Percentiles rank a stretch among this genome's conserved stretches.
Evolutionary conservation across 441 rosid genomes (phyloP).

Genomic region (Flueggea neowawraea): DNA sequence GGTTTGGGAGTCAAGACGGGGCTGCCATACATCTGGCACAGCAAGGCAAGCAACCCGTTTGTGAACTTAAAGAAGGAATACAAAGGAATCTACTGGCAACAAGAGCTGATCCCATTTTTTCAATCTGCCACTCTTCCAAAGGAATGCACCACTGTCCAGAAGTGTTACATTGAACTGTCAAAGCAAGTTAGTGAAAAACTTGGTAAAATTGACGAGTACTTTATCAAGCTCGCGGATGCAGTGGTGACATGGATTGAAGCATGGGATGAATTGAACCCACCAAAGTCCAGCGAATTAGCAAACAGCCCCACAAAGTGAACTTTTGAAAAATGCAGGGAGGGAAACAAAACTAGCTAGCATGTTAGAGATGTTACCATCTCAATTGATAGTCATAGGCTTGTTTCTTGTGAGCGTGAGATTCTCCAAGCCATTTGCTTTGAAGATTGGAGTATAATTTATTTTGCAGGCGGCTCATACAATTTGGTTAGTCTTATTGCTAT

Average conservation of each 20-base stretch:
- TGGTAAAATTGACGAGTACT: constrained; percentile 67
- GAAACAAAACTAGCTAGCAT: neutral
- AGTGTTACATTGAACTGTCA: constrained; percentile 75
- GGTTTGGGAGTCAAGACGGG: constrained; percentile 87
- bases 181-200: constrained; percentile 74
- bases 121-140: constrained; percentile 62
- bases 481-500: constrained; percentile 10
- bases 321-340: neutral
- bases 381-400: constrained; percentile 6
- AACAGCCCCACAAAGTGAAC: constrained; percentile 36
- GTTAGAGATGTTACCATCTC: constrained; percentile 2
- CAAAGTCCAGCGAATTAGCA: constrained; percentile 23
- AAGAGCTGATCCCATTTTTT: constrained; percentile 86
- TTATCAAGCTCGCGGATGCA: constrained; percentile 73
- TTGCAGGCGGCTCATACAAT: constrained; percentile 12
- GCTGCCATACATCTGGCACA: constrained; percentile 84
- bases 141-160: constrained; percentile 77
- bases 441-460: constrained; percentile 22
- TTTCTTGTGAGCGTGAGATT: neutral
- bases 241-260: constrained; percentile 93
- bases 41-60: constrained; percentile 90
- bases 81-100: constrained; percentile 92
- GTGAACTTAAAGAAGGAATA: constrained; percentile 84
- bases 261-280: constrained; percentile 89
- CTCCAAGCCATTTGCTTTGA: constrained; percentile 13